Base-by-base conservation (phyloP, 2,329 filamentous ascomycete genomes). In the Neonectria hederae region DNA sequence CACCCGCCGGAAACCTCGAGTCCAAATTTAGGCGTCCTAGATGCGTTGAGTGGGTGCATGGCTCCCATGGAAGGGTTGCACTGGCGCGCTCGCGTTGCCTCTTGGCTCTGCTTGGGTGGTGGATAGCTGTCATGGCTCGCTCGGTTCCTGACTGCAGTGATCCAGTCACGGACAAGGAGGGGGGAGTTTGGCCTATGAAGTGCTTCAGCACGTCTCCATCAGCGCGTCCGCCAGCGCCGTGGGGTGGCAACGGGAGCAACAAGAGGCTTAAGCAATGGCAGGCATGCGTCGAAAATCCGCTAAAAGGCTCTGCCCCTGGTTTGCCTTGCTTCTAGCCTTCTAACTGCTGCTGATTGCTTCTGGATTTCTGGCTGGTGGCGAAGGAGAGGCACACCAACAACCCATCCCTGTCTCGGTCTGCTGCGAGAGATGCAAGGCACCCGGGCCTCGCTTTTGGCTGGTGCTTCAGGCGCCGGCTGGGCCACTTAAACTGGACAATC, bases 121-220 rank as follows among this genome's bases (percentile, higher is more conserved):
- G 62, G 53, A 56, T 58, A 65, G 54, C 48, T 66, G 62, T 65
- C 66, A 70, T 48, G 59, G 55, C 55, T 24, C 26, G 42, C 43
- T 58, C 56, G 48, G 61, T 62, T 66, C 65, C 61, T 67, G 53
- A 21, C 55, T 60, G 62, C 30, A 32, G 30, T 32, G 30, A 5
- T 4, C 10, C 30, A 32, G 30, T 32, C 1, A 32, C 30, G 9
- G 10, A 52, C 60, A 45, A 52, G 57, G 62, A 32, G 10, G 69
- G 61, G 64, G 63, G 53, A 24, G 40, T 56, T 56, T 45, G 59
- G 45, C 65, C 67, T 71, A 72, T 71, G 65, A 71, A 72, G 54
- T 42, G 56, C 57, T 61, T 21, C 46, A 21, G 66, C 59, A 53
- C 59, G 43, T 68, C 60, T 60, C 63, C 56, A 62, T 66, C 48